Conservation (phyloP, 2,329 filamentous ascomycete genomes). For the Colletotrichum sp. region DNA sequence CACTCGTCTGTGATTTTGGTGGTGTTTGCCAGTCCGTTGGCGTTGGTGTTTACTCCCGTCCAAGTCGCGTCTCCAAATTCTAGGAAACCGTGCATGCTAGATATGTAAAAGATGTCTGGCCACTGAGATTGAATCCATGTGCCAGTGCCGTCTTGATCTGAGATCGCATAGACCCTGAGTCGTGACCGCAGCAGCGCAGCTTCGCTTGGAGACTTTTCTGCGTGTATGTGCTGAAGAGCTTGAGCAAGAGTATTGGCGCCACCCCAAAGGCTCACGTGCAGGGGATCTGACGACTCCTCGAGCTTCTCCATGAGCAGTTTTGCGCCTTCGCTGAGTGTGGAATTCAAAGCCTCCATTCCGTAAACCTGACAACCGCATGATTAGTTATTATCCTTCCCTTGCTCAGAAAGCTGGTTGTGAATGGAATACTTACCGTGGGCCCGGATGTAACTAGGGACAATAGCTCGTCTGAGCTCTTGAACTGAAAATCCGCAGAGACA, state of each 20-base stretch:
- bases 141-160: conserved; percentile 63
- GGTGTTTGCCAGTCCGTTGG: conserved; percentile 46
- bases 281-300: conserved; percentile 33
- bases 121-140: conserved; percentile 59
- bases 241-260: conserved; percentile 58
- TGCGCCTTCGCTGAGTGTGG: conserved; percentile 40
- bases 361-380: conserved; percentile 28
- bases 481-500: background rate
- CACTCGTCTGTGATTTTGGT: conserved; percentile 50
- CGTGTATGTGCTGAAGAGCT: conserved; percentile 37
- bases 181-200: conserved; percentile 40
- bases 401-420: background rate
- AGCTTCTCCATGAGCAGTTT: conserved; percentile 43
- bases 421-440: background rate
- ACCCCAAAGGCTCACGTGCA: conserved; percentile 60
- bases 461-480: background rate
- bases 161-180: conserved; percentile 59
- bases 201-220: conserved; percentile 36
- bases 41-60: conserved; percentile 54
- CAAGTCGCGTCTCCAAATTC: conserved; percentile 59
- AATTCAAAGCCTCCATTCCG: conserved; percentile 34
- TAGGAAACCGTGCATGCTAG: conserved; percentile 60
- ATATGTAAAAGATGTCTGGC: conserved; percentile 61
- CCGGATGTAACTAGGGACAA: background rate
- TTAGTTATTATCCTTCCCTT: background rate